Conservation (phyloP, 2,329 filamentous ascomycete genomes). For the Penicillium thymicola region DNA sequence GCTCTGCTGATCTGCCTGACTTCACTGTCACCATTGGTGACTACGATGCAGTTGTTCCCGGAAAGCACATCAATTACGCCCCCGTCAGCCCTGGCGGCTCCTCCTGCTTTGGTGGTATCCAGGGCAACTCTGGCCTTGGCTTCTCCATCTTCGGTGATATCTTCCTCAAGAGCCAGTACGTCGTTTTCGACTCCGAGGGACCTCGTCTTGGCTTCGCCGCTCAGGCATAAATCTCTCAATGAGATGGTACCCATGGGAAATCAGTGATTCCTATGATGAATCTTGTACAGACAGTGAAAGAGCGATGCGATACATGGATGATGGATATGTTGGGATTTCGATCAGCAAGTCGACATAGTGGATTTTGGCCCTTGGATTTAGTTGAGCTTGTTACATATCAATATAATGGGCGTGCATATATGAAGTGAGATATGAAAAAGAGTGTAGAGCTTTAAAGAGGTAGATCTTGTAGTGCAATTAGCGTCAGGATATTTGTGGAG, state of each 20-base stretch:
- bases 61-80: slow-evolving; percentile 55
- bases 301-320: slow-evolving; percentile 5
- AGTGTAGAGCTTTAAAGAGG: not conserved
- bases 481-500: slow-evolving; percentile 4
- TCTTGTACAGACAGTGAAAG: slow-evolving; percentile 1
- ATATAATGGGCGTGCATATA: not conserved
- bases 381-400: not conserved
- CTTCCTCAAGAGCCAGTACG: slow-evolving; percentile 74
- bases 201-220: slow-evolving; percentile 50
- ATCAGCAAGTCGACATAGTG: slow-evolving; percentile 1
- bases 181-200: slow-evolving; percentile 62
- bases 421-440: not conserved
- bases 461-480: not conserved
- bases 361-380: not conserved
- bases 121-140: slow-evolving; percentile 57
- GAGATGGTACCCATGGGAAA: not conserved
- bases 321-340: not conserved
- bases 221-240: slow-evolving; percentile 27
- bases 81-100: slow-evolving; percentile 37
- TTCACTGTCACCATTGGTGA: slow-evolving; percentile 53
- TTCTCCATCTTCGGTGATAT: slow-evolving; percentile 73
- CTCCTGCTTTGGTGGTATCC: slow-evolving; percentile 72
- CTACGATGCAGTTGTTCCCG: slow-evolving; percentile 51
- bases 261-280: not conserved
- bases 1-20: slow-evolving; percentile 51